phyloP scores from a whole-genome alignment of 768 basidiomycete genomes.

The Russula dissimulans region DNA sequence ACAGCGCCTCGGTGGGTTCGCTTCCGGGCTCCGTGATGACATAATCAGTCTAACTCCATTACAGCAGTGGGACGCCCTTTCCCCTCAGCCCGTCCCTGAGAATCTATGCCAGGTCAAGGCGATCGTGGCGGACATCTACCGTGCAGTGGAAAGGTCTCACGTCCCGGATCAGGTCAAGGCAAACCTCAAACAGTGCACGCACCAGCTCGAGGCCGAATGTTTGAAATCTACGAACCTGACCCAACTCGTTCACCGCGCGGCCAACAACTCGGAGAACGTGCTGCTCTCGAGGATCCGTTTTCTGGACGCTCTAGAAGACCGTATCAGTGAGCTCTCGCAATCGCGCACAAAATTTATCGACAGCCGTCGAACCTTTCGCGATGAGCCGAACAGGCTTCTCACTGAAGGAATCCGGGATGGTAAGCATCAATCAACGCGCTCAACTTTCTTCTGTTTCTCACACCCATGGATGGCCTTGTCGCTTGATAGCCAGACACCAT shows the following conservation, averaged over 20 bases:
- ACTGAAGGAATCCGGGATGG: not conserved
- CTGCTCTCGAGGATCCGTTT: conserved; percentile 5
- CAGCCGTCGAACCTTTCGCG: not conserved
- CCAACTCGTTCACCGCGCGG: not conserved
- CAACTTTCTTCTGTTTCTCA: not conserved
- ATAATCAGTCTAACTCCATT: not conserved
- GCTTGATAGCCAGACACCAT: not conserved
- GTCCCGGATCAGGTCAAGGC: not conserved
- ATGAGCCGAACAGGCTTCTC: not conserved
- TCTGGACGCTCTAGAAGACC: not conserved
- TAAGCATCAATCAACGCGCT: not conserved
- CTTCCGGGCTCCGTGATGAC: not conserved
- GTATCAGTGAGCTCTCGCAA: not conserved
- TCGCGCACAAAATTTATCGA: conserved; percentile 1
- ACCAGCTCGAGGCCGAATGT: conserved; percentile 10
- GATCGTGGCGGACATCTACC: not conserved
- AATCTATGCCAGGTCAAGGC: not conserved
- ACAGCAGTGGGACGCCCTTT: not conserved
- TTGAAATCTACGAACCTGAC: not conserved
- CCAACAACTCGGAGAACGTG: not conserved
- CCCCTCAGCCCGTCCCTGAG: not conserved
- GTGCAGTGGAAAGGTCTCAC: not conserved
- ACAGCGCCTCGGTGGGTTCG: no score
- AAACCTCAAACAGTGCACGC: not conserved
- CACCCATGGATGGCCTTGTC: not conserved